Conservation (phyloP, 2,329 filamentous ascomycete species). For the Colletotrichum horii region DNA sequence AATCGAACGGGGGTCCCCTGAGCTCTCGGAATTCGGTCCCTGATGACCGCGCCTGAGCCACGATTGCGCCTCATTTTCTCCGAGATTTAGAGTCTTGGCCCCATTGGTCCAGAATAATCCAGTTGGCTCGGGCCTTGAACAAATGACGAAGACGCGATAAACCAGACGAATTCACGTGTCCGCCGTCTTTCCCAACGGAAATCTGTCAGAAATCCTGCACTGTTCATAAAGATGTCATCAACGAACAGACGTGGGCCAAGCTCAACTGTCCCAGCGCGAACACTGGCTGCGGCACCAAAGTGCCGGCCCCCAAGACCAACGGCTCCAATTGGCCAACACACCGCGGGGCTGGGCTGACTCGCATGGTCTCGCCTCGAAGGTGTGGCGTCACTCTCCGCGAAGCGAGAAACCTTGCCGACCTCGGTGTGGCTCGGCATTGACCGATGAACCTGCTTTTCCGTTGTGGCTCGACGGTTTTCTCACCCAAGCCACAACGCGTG, state of each 20-base stretch:
- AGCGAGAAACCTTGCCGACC: background rate
- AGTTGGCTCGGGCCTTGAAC: background rate
- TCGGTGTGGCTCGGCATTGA: background rate
- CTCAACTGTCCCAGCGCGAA: background rate
- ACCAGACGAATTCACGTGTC: background rate
- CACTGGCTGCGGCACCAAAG: background rate
- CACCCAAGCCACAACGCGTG: background rate
- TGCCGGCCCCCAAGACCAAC: background rate
- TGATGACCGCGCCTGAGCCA: background rate
- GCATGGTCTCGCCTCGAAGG: background rate
- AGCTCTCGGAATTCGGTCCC: background rate
- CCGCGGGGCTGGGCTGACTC: background rate
- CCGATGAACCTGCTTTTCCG: background rate
- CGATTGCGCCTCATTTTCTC: background rate
- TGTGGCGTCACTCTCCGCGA: background rate
- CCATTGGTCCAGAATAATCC: background rate
- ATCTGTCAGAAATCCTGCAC: background rate
- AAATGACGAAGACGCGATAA: background rate
- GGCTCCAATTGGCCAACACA: background rate
- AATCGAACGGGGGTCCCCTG: background rate
- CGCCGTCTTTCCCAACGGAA: background rate
- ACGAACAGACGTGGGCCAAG: conserved; percentile 11
- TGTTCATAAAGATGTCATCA: background rate
- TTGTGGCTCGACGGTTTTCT: background rate
- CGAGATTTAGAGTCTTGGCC: background rate